phyloP scores from a whole-genome alignment of 768 basidiomycete species.

The Trichaptum fuscoviolaceum region DNA sequence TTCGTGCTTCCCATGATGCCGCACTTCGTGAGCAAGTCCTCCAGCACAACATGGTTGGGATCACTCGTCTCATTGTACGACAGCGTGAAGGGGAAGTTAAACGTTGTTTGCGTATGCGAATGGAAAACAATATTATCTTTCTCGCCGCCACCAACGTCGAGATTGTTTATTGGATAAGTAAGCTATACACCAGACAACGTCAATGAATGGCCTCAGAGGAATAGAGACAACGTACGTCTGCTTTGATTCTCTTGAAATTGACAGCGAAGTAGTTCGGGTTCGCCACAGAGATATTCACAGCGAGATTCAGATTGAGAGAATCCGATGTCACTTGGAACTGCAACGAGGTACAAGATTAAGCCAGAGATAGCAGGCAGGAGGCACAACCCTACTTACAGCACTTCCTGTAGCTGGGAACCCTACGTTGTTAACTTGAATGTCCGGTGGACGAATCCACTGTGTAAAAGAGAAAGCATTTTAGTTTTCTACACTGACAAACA shows the following conservation, averaged over 20 bases:
- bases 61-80: constrained; percentile 52
- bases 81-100: constrained; percentile 73
- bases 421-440: constrained; percentile 51
- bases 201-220: not conserved
- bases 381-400: constrained; percentile 33
- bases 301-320: constrained; percentile 53
- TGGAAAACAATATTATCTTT: constrained; percentile 37
- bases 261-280: constrained; percentile 83
- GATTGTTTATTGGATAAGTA: constrained; percentile 70
- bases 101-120: constrained; percentile 51
- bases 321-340: constrained; percentile 35
- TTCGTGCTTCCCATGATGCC: constrained; percentile 41
- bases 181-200: constrained; percentile 38
- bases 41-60: constrained; percentile 48
- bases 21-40: constrained; percentile 60
- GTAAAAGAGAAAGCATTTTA: constrained; percentile 5
- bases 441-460: constrained; percentile 77
- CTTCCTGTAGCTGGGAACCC: constrained; percentile 34
- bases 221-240: constrained; percentile 37
- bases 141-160: constrained; percentile 59
- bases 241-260: constrained; percentile 57
- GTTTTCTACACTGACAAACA: not conserved
- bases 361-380: not conserved
- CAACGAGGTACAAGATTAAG: constrained; percentile 7
- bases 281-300: constrained; percentile 64